Conservation (phyloP, 805 yeast species). For the Saccharomyces eubayanus region DNA sequence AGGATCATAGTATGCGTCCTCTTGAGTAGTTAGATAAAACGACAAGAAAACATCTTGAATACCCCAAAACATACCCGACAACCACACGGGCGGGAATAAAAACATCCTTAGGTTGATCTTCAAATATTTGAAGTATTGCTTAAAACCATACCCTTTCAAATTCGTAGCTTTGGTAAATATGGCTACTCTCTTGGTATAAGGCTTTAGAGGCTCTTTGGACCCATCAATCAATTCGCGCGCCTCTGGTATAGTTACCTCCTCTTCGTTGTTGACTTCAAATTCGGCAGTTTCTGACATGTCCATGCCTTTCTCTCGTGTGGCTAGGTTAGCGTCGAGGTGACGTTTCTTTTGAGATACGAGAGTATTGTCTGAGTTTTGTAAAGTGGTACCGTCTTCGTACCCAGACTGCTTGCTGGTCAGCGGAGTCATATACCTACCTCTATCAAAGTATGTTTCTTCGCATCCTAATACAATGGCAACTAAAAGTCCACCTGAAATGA, state of each 20-base stretch:
- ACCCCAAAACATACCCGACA: slow-evolving; percentile 73
- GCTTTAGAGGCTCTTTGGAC: slow-evolving; percentile 33
- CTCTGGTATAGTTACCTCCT: slow-evolving; percentile 6
- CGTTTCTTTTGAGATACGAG: not conserved
- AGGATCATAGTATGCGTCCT: slow-evolving; percentile 51
- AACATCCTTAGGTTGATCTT: slow-evolving; percentile 46
- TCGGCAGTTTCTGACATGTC: not conserved
- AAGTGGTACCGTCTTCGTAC: slow-evolving; percentile 2
- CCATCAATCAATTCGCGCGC: slow-evolving; percentile 31
- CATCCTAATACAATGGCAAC: slow-evolving; percentile 48
- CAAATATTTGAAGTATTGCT: slow-evolving; percentile 52
- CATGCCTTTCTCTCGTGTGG: not conserved
- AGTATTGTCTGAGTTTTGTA: not conserved
- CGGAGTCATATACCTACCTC: slow-evolving; percentile 36
- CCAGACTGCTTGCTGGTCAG: slow-evolving; percentile 8
- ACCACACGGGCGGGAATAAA: slow-evolving; percentile 54
- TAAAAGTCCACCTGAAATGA: slow-evolving; percentile 53
- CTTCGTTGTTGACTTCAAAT: slow-evolving; percentile 1
- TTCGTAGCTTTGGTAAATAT: slow-evolving; percentile 51
- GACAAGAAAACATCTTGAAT: slow-evolving; percentile 69
- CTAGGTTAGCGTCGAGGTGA: not conserved
- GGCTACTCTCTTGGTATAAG: slow-evolving; percentile 41
- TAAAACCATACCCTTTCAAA: slow-evolving; percentile 54
- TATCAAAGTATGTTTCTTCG: slow-evolving; percentile 65
- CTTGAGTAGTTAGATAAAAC: slow-evolving; percentile 67